A percentile compares a stretch with the other conserved stretches of the same genome.
phyloP scores from a whole-genome alignment of 2,329 filamentous ascomycete species.

The Alternaria metachromatica region DNA sequence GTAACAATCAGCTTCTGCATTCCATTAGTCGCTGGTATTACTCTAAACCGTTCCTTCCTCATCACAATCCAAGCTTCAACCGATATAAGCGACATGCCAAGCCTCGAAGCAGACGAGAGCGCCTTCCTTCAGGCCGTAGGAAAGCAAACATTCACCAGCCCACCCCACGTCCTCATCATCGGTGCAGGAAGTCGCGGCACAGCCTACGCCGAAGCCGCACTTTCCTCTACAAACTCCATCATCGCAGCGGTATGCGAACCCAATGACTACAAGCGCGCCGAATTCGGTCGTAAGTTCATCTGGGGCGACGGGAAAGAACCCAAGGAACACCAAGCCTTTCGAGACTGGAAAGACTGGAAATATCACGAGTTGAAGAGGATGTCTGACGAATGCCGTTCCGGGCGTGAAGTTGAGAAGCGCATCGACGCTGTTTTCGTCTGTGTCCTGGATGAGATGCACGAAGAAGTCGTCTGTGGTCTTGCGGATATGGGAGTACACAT shows the following conservation, averaged over 20 bases:
- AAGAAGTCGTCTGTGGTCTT: slow-evolving; percentile 77
- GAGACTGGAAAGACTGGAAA: slow-evolving; percentile 78
- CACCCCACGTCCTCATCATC: slow-evolving; percentile 46
- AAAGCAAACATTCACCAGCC: slow-evolving; percentile 27
- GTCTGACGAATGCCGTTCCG: too few species aligned
- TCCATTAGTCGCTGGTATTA: rapidly evolving
- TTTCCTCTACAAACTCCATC: slow-evolving; percentile 56
- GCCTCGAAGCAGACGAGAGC: not conserved
- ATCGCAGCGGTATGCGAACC: slow-evolving; percentile 85
- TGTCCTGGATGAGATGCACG: slow-evolving; percentile 88
- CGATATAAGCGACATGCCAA: not conserved
- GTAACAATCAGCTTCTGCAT: rapidly evolving
- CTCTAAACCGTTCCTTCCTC: not conserved
- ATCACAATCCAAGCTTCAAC: too few species aligned
- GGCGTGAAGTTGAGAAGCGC: slow-evolving; percentile 38
- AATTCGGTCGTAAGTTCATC: slow-evolving; percentile 75
- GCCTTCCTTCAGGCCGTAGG: slow-evolving; percentile 24
- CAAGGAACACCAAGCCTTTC: slow-evolving; percentile 71
- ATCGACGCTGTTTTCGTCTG: slow-evolving; percentile 70
- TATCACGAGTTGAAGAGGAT: too few species aligned
- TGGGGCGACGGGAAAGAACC: slow-evolving; percentile 63
- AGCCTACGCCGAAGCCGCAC: slow-evolving; percentile 42
- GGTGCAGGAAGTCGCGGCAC: slow-evolving; percentile 49
- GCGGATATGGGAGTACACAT: slow-evolving; percentile 76
- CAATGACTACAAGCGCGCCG: slow-evolving; percentile 73